Evolutionary conservation across 176 grass and related monocot genomes (phyloP), one percentile per base, ranked within the genome.

Genomic region (Avena sativa): DNA sequence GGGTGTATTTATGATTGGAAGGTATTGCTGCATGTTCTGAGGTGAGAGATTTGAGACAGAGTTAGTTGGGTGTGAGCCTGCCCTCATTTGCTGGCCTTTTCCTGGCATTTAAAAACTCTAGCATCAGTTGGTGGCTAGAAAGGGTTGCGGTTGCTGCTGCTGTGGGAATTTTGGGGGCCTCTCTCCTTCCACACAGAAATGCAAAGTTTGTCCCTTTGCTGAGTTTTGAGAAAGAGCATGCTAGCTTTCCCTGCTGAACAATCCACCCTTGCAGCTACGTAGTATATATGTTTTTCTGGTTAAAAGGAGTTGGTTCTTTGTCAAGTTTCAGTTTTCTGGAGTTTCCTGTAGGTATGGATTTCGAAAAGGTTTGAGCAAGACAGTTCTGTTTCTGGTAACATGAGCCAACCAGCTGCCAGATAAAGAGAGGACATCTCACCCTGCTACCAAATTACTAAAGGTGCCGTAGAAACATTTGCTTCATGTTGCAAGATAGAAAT

Each of bases 11-110:
- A 88, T 93, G 85, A 92, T 76, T 79, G 25, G 15, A 20, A 84
- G 43, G 73, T 74, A 44, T 86, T 86, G 53, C 72, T 86, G 81
- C 90, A 89, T 88, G 89, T 87, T 89, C 74, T 90, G 81, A 83
- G 89, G 85, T 81, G 86, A 71, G 88, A 87, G 88, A 91, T 83
- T 91, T 86, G 71, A 86, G 84, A 89, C 94, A 86, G 84, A 71
- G 84, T 92, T 97, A 34, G 90, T 94, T 97, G 95, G 74, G 76
- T 79, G 83, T 81, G 87, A 83, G 50, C 83, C 28, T 28, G 28
- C 28, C 28, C 92, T 91, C 83, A 92, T 89, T 88, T 87, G 79
- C 87, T 89, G 86, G 81, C 88, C 86, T 92, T 94, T 86, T 80
- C 71, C 90, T 86, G 78, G 86, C 86, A 92, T 94, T 88, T 79